Base-by-base conservation (phyloP, 768 basidiomycete genomes). In the Rickenella mellea region DNA sequence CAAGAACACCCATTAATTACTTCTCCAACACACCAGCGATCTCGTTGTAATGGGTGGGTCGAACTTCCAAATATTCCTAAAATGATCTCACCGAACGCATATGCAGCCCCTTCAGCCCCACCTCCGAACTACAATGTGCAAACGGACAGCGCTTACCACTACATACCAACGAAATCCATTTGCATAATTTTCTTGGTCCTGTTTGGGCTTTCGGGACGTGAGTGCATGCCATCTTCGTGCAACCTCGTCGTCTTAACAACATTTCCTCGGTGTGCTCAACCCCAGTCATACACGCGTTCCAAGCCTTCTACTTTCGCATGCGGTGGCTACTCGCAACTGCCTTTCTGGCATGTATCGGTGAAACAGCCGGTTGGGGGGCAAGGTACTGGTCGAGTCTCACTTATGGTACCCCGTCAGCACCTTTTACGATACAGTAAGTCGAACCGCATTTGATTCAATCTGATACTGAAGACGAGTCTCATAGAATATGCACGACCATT, bases 81-180 rank as follows among this genome's bases (percentile, higher is more conserved):
- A n/a, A n/a, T n/a, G n/a, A n/a, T n/a, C n/a, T n/a, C n/a, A n/a
- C n/a, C n/a, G n/a, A n/a, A n/a, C n/a, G n/a, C n/a, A n/a, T n/a
- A n/a, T n/a, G n/a, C n/a, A n/a, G n/a, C n/a, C n/a, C n/a, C n/a
- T n/a, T n/a, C n/a, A n/a, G n/a, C n/a, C n/a, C n/a, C n/a, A n/a
- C n/a, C n/a, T n/a, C n/a, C n/a, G n/a, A n/a, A n/a, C n/a, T n/a
- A 12, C 29, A 31, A 12, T 12, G 29, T 2, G 2, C 12, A 15
- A 1, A 2, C 2, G 12, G 15, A 31, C 29, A 12, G 12, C 29
- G 15, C 12, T 4, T 67, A 63, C 44, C 55, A 58, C 19, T 69
- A 67, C 46, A 43, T 59, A 2, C 64, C 64, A 1, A 66, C 64
- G 0, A 51, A 60, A 39, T 64, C 61, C 55, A 49, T 67, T 20